These are phyloP conservation scores for Areca catechu DNA, from an alignment of 176 grass and related monocot species.

Conservation along the genomic window DNA sequence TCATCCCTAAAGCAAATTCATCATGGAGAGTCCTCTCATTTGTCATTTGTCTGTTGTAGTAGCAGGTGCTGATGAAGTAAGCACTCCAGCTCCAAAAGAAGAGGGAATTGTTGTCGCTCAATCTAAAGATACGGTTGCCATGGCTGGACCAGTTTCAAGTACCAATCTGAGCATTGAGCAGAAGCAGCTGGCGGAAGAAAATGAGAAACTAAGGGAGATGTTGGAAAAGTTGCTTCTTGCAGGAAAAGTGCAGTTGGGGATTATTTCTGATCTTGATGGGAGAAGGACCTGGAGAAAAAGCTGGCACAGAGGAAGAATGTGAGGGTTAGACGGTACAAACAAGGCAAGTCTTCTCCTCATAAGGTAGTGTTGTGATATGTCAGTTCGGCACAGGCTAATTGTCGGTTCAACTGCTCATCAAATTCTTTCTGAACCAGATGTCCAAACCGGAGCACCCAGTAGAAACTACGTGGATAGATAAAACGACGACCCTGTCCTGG, in stretches of 20 bases:
- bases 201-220: conserved; percentile 54
- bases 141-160: too few relatives aligned
- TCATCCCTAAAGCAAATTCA: too few relatives aligned
- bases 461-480: too few relatives aligned
- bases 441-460: too few relatives aligned
- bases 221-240: conserved; percentile 46
- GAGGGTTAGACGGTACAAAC: conserved; percentile 30
- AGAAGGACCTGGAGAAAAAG: conserved; percentile 50
- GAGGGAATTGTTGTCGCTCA: not conserved
- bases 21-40: too few relatives aligned
- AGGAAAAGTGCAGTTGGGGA: conserved; percentile 36
- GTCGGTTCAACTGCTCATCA: too few relatives aligned
- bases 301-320: conserved; percentile 39
- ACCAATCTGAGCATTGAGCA: not conserved
- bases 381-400: too few relatives aligned
- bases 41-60: too few relatives aligned
- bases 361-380: too few relatives aligned
- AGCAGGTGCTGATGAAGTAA: too few relatives aligned
- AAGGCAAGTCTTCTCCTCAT: conserved; percentile 1
- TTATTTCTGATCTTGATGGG: conserved; percentile 44
- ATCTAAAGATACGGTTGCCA: not conserved
- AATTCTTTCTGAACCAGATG: too few relatives aligned
- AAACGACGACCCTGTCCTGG: too few relatives aligned
- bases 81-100: not conserved
- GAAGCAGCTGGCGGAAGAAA: conserved; percentile 40